Percentiles rank a stretch among this genome's conserved stretches.
Evolutionary conservation across 495 filamentous ascomycete species (phyloP).

Genomic region (Xylaria bambusicola): DNA sequence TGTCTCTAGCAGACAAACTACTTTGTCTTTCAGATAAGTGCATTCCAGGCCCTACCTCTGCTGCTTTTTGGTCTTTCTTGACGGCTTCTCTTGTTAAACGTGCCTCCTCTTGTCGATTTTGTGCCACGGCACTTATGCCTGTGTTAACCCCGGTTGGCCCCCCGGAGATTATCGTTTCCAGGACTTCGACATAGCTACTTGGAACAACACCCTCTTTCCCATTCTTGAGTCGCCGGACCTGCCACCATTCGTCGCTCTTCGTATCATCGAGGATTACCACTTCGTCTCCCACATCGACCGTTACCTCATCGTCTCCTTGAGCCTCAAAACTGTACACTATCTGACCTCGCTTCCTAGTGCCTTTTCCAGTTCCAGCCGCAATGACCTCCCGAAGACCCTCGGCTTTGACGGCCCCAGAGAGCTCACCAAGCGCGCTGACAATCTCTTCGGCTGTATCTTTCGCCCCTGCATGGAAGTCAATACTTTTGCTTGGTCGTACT

Average conservation of each 20-base stretch:
- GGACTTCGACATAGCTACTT: slow-evolving; percentile 91
- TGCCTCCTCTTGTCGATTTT: slow-evolving; percentile 82
- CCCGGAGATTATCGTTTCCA: slow-evolving; percentile 55
- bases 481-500: slow-evolving; percentile 83
- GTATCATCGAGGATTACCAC: slow-evolving; percentile 86
- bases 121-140: slow-evolving; percentile 71
- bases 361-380: slow-evolving; percentile 67
- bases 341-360: slow-evolving; percentile 72
- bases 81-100: slow-evolving; percentile 74
- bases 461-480: slow-evolving; percentile 95
- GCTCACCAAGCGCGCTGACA: slow-evolving; percentile 80
- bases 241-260: slow-evolving; percentile 98
- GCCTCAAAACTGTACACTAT: slow-evolving; percentile 96
- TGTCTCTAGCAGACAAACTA: slow-evolving; percentile 59
- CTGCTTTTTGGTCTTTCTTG: slow-evolving; percentile 59
- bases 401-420: slow-evolving; percentile 79
- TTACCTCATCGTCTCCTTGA: slow-evolving; percentile 95
- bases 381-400: slow-evolving; percentile 87
- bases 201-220: slow-evolving; percentile 97
- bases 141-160: slow-evolving; percentile 60
- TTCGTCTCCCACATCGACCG: slow-evolving; percentile 85
- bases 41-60: slow-evolving; percentile 78
- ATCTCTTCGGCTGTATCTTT: slow-evolving; percentile 97
- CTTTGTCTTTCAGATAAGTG: slow-evolving; percentile 68
- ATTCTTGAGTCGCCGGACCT: slow-evolving; percentile 85